A percentile compares a stretch with the other conserved stretches of the same genome.
These are phyloP conservation scores for Fistulifera pelliculosa DNA, from an alignment of 108 stramenopile species.

Conservation along the genomic window DNA sequence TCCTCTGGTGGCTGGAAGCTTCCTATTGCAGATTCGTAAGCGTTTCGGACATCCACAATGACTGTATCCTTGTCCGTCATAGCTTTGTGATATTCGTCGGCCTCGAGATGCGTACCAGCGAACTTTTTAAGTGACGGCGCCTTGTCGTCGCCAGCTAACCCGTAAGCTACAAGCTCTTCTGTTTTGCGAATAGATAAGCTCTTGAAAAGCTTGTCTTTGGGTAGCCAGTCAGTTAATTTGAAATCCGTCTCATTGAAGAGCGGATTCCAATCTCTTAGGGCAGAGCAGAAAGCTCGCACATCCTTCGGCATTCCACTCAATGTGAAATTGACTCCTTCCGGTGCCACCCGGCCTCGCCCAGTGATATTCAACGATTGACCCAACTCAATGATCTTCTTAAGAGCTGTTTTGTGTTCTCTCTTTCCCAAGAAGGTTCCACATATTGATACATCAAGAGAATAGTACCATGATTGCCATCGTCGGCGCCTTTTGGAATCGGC, in stretches of 20 bases:
- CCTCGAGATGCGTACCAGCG: conserved; percentile 57
- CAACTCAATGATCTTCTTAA: conserved; percentile 36
- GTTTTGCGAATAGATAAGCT: conserved; percentile 42
- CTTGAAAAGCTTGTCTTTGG: conserved; percentile 44
- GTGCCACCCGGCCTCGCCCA: conserved; percentile 62
- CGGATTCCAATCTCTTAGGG: conserved; percentile 33
- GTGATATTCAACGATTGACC: conserved; percentile 38
- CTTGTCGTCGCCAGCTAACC: conserved; percentile 42
- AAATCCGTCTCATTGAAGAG: conserved; percentile 64
- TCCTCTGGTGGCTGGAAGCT: conserved; percentile 46
- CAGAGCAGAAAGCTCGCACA: conserved; percentile 41
- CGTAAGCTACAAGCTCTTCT: conserved; percentile 72
- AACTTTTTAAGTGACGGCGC: conserved; percentile 46
- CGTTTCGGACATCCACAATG: conserved; percentile 77
- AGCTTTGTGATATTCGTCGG: conserved; percentile 65
- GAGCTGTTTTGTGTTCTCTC: conserved; percentile 35
- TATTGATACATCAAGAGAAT: conserved; percentile 78
- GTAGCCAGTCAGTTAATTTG: conserved; percentile 60
- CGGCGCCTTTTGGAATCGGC: conserved; percentile 13
- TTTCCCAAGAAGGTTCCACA: conserved; percentile 62
- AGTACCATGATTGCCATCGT: conserved; percentile 15
- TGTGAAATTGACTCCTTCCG: conserved; percentile 78
- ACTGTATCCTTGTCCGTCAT: conserved; percentile 62
- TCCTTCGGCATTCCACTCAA: conserved; percentile 36
- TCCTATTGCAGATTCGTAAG: conserved; percentile 68